These are phyloP conservation scores for Alternaria viburni DNA, from an alignment of 2,329 filamentous ascomycete genomes.

Conservation along the genomic window DNA sequence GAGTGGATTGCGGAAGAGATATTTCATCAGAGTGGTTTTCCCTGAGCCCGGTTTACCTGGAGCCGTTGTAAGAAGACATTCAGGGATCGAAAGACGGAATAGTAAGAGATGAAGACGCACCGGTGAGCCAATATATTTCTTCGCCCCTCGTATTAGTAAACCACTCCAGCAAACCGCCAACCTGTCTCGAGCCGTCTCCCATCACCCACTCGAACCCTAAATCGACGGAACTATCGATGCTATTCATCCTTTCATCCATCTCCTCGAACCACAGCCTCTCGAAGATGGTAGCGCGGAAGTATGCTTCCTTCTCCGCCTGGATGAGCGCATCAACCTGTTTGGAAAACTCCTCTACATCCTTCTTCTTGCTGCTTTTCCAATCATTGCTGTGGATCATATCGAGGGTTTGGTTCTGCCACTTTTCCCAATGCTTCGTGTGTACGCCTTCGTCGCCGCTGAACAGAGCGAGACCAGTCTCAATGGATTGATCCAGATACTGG, in stretches of 20 bases:
- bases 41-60: constrained; percentile 53
- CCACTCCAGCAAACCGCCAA: constrained; percentile 34
- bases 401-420: constrained; percentile 38
- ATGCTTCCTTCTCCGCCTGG: constrained; percentile 26
- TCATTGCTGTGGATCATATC: constrained; percentile 32
- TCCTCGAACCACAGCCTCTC: constrained; percentile 28
- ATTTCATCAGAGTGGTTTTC: constrained; percentile 56
- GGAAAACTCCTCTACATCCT: constrained; percentile 36
- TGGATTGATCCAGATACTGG: constrained; percentile 37
- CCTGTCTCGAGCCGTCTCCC: constrained; percentile 17
- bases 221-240: constrained; percentile 24
- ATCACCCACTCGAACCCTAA: constrained; percentile 35
- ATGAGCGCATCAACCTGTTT: constrained; percentile 32
- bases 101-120: constrained; percentile 8
- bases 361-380: constrained; percentile 38
- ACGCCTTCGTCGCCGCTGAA: constrained; percentile 25
- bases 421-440: constrained; percentile 24
- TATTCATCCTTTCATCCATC: constrained; percentile 33
- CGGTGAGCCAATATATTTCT: constrained; percentile 42
- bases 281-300: constrained; percentile 32
- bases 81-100: neutral
- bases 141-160: constrained; percentile 31
- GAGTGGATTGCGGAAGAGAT: constrained; percentile 35
- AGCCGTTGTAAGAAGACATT: neutral
- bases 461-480: constrained; percentile 34